Percentiles rank a stretch among this genome's conserved stretches.
Conservation (phyloP, 1,284 basidiomycete genomes). For the Phellopilus nigrolimitatus region DNA sequence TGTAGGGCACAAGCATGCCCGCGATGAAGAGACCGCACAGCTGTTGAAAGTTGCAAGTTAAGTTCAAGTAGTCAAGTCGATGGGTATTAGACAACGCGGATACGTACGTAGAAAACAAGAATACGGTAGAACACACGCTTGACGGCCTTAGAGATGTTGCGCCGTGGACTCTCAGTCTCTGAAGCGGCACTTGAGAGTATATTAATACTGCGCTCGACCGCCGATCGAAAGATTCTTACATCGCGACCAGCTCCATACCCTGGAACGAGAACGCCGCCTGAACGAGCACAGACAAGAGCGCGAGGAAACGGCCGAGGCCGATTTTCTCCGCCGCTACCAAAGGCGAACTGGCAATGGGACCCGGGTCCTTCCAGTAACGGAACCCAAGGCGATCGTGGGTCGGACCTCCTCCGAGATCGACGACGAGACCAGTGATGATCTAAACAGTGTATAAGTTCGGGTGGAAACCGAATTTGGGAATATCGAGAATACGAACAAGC, state of each 20-base stretch:
- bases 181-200: too few relatives aligned
- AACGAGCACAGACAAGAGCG: slow-evolving; percentile 61
- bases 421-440: slow-evolving; percentile 59
- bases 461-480: not conserved
- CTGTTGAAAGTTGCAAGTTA: slow-evolving; percentile 29
- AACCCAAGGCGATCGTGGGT: slow-evolving; percentile 55
- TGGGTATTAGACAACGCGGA: not conserved
- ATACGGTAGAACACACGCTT: slow-evolving; percentile 79
- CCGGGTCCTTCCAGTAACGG: slow-evolving; percentile 70
- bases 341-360: slow-evolving; percentile 46
- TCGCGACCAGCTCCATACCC: slow-evolving; percentile 79
- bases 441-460: not conserved
- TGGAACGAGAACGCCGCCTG: slow-evolving; percentile 84
- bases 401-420: slow-evolving; percentile 71
- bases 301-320: slow-evolving; percentile 59
- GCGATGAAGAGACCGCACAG: slow-evolving; percentile 70
- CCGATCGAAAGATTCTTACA: too few relatives aligned
- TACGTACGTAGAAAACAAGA: slow-evolving; percentile 62
- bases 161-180: slow-evolving; percentile 70
- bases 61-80: not conserved
- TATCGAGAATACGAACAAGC: too few relatives aligned
- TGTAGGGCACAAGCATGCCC: slow-evolving; percentile 76
- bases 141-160: slow-evolving; percentile 78
- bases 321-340: slow-evolving; percentile 37
- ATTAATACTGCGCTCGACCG: too few relatives aligned